Evolutionary conservation across 2,329 filamentous ascomycete species (phyloP).

Genomic region (Pyrenophora graminea): DNA sequence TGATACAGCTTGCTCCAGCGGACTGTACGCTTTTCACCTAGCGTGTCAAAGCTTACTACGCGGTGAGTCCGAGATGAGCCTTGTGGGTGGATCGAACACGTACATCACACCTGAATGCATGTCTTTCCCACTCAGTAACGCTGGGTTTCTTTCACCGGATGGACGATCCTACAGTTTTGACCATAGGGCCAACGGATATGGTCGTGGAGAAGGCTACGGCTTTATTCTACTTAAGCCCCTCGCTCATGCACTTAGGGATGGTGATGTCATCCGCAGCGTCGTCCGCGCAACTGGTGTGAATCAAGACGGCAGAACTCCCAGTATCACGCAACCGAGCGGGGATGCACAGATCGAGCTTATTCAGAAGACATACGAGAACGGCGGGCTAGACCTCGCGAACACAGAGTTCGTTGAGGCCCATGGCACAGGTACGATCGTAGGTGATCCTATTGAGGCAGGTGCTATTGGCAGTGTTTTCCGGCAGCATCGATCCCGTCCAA

Average conservation of each 20-base stretch:
- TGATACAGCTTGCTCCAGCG: conserved; percentile 33
- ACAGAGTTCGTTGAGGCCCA: conserved; percentile 30
- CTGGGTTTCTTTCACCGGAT: conserved; percentile 32
- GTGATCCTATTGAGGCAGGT: conserved; percentile 26
- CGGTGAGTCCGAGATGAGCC: conserved; percentile 8
- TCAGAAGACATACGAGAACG: conserved; percentile 39
- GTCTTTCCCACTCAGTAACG: conserved; percentile 4
- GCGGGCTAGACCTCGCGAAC: conserved; percentile 34
- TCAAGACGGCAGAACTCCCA: conserved; percentile 20
- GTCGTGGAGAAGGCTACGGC: conserved; percentile 62
- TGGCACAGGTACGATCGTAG: conserved; percentile 58
- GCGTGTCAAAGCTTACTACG: conserved; percentile 16
- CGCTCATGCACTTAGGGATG: conserved; percentile 16
- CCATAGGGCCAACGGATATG: conserved; percentile 63
- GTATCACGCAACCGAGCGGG: conserved; percentile 40
- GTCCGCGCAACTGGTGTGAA: conserved; percentile 30
- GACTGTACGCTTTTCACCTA: conserved; percentile 23
- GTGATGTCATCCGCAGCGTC: conserved; percentile 31
- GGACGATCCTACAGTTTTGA: conserved; percentile 49
- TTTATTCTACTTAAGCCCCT: conserved; percentile 32
- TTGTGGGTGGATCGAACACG: conserved; percentile 15
- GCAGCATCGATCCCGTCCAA: conserved; percentile 9
- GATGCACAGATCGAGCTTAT: conserved; percentile 48
- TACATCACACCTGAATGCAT: conserved; percentile 9
- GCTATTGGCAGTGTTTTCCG: conserved; percentile 9